Conservation (phyloP, 1,139 yeast genomes). For the Trichomonascaceae sp. region DNA sequence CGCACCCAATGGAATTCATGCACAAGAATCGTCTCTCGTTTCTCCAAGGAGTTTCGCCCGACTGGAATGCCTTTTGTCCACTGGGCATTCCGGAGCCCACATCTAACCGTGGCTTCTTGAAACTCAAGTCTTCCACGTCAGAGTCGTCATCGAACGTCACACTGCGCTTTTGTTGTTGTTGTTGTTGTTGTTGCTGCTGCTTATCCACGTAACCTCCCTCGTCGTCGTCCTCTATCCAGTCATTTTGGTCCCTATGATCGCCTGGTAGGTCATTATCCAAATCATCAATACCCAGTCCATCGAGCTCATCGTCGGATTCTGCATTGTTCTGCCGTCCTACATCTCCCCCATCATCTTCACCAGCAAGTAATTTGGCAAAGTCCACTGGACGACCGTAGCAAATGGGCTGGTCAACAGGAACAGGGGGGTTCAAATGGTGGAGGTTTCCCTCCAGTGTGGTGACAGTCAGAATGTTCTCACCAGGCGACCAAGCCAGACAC, state of each 20-base stretch:
- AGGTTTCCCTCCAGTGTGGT: constrained; percentile 25
- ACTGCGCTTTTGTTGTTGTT: neutral
- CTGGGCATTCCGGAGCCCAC: constrained; percentile 2
- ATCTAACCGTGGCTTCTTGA: constrained; percentile 1
- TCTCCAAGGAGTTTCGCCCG: constrained; percentile 81
- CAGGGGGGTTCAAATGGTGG: constrained; percentile 13
- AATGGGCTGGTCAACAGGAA: constrained; percentile 5
- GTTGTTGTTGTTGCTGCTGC: neutral
- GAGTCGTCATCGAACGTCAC: neutral
- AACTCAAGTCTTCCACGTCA: neutral
- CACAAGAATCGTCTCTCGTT: constrained; percentile 61
- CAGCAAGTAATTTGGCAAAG: neutral
- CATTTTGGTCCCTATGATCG: constrained; percentile 14
- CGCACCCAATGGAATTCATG: constrained; percentile 72
- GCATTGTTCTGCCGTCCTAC: too few relatives aligned
- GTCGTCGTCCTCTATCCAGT: constrained; percentile 46
- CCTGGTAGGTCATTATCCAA: constrained; percentile 16
- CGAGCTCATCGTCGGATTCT: constrained; percentile 4
- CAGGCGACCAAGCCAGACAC: constrained; percentile 27
- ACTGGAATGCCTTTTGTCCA: constrained; percentile 39
- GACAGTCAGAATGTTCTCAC: constrained; percentile 21
- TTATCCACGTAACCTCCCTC: constrained; percentile 32
- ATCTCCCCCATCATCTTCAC: neutral
- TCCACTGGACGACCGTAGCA: constrained; percentile 1
- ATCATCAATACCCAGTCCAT: constrained; percentile 8